Evolutionary conservation across 805 yeast species (phyloP).

Genomic region (Saccharomyces mikatae): DNA sequence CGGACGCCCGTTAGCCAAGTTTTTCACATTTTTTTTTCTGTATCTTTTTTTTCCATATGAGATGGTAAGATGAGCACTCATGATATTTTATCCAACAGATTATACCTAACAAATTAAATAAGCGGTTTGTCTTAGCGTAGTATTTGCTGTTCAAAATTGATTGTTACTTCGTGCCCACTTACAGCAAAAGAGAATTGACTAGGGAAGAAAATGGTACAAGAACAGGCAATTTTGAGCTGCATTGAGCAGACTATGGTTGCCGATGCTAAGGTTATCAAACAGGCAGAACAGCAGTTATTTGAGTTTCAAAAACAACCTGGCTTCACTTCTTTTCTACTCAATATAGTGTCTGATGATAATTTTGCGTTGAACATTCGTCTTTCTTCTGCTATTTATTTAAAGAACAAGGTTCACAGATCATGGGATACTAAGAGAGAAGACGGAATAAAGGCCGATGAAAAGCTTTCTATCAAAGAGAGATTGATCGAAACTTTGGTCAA

Average conservation of each 20-base stretch:
- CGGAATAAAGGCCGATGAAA: constrained; percentile 40
- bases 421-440: constrained; percentile 38
- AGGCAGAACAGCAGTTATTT: constrained; percentile 44
- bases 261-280: constrained; percentile 40
- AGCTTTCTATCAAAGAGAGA: constrained; percentile 46
- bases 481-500: constrained; percentile 45
- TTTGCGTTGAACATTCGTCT: constrained; percentile 39
- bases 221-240: constrained; percentile 40
- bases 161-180: not conserved
- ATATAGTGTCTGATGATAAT: constrained; percentile 39
- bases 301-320: constrained; percentile 50
- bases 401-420: constrained; percentile 48
- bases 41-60: not conserved
- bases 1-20: not conserved
- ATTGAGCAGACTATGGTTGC: constrained; percentile 50
- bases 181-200: not conserved
- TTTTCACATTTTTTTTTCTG: constrained; percentile 1
- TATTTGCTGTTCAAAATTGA: not conserved
- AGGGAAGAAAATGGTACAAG: constrained; percentile 33
- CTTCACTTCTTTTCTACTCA: constrained; percentile 47
- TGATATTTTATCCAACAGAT: not conserved
- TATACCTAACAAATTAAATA: not conserved
- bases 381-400: constrained; percentile 62
- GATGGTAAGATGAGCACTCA: not conserved
- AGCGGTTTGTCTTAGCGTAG: not conserved